Percentiles rank a stretch among this genome's conserved stretches.
Conservation (phyloP, 345 rosid species). For the Linum lewisii region DNA sequence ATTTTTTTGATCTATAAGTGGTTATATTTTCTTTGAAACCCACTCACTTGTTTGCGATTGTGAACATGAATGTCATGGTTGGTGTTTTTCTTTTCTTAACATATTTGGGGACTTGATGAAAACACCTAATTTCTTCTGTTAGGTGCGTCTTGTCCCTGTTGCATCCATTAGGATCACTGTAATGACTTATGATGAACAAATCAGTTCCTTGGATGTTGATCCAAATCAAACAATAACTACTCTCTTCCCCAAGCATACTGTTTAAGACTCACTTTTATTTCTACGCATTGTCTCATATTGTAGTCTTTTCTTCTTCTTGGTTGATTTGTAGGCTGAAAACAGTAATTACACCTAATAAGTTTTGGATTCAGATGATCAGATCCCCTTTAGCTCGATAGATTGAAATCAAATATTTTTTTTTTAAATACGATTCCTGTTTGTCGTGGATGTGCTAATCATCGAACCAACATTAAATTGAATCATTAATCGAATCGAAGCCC, state of each 20-base stretch:
- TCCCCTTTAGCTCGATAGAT: no score
- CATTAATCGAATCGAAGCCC: no score
- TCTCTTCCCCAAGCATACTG: constrained; percentile 20
- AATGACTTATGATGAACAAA: constrained; percentile 83
- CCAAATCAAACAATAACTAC: constrained; percentile 61
- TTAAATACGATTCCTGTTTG: no score
- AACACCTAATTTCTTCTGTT: background rate
- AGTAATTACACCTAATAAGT: no score
- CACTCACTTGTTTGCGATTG: background rate
- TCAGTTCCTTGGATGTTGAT: constrained; percentile 74
- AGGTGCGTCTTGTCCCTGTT: background rate
- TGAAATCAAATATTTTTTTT: no score
- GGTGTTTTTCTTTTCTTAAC: background rate
- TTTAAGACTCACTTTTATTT: background rate
- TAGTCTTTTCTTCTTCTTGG: background rate
- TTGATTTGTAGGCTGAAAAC: constrained; percentile 63
- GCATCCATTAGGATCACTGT: constrained; percentile 68
- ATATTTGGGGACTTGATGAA: background rate
- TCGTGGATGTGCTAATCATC: no score
- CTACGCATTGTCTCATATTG: no score
- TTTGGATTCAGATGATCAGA: no score
- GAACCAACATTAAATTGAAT: no score
- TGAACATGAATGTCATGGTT: background rate
- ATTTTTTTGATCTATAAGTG: no score
- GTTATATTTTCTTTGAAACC: no score